Conservation (phyloP, 2,329 filamentous ascomycete genomes). For the Zelopaecilomyces penicillatus region DNA sequence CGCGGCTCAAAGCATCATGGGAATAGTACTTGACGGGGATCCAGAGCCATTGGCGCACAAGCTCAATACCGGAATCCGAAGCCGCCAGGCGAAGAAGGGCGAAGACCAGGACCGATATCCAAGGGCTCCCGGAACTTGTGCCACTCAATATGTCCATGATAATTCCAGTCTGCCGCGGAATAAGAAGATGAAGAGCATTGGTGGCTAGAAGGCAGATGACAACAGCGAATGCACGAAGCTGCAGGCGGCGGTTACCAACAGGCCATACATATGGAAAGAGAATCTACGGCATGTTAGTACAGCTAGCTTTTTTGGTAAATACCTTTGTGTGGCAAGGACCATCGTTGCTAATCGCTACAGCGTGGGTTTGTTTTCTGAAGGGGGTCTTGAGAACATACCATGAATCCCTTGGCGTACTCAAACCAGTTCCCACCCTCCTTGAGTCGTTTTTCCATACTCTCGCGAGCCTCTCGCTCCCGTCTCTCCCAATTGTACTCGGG, state of each 20-base stretch:
- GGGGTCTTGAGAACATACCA: constrained; percentile 29
- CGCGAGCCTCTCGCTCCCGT: constrained; percentile 44
- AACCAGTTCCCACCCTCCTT: constrained; percentile 69
- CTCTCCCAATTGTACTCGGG: constrained; percentile 48
- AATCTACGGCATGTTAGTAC: constrained; percentile 35
- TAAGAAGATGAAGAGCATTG: constrained; percentile 66
- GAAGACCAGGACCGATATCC: constrained; percentile 45
- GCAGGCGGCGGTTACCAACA: constrained; percentile 53
- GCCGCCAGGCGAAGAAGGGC: constrained; percentile 42
- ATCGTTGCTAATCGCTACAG: background rate
- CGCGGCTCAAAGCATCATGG: constrained; percentile 42
- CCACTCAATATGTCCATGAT: constrained; percentile 62
- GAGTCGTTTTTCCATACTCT: constrained; percentile 58
- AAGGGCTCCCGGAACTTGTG: constrained; percentile 38
- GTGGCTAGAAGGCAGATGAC: constrained; percentile 58
- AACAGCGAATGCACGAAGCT: constrained; percentile 60
- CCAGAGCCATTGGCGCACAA: constrained; percentile 48
- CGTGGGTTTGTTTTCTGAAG: background rate
- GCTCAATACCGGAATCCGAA: constrained; percentile 46
- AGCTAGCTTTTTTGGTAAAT: background rate
- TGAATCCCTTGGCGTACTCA: constrained; percentile 66
- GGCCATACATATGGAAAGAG: constrained; percentile 78
- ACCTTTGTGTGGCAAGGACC: background rate
- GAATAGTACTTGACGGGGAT: constrained; percentile 51
- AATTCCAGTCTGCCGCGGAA: constrained; percentile 73